Evolutionary conservation across 129 eudicot genomes (phyloP).

Genomic region (Chrysanthemum seticuspe): DNA sequence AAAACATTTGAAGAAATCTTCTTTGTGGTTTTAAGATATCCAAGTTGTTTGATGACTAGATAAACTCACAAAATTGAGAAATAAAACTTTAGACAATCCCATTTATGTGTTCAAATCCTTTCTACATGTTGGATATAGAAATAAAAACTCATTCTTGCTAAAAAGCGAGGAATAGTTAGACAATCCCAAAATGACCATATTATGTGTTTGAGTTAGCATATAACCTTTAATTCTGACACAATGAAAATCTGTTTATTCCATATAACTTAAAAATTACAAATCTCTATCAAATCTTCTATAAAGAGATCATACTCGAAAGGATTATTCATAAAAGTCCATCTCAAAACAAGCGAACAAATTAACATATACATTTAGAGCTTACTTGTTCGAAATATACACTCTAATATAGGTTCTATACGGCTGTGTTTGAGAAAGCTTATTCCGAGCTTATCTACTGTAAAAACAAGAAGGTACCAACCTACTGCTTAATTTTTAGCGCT

Average conservation of each 20-base stretch:
- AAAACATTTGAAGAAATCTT: background rate
- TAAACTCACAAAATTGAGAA: background rate
- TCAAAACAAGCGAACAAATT: background rate
- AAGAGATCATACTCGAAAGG: background rate
- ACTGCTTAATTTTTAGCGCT: no score
- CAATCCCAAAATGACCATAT: background rate
- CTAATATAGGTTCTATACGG: no score
- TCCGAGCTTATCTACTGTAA: no score
- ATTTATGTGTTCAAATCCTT: no score
- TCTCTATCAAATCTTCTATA: slow-evolving; percentile 7
- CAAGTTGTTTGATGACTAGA: slow-evolving; percentile 10
- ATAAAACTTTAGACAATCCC: no score
- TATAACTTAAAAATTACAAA: slow-evolving; percentile 1
- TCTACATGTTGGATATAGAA: background rate
- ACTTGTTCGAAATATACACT: background rate
- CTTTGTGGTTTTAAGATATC: background rate
- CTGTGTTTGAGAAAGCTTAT: no score
- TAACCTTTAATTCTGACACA: background rate
- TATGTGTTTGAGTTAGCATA: no score
- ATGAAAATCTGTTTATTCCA: slow-evolving; percentile 9
- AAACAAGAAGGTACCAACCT: no score
- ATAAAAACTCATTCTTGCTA: background rate
- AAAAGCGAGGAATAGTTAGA: background rate
- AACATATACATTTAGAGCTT: background rate
- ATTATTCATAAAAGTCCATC: no score